Evolutionary conservation across 352 stramenopile species (phyloP), one percentile per base, ranked within the genome.

Genomic region (Phytophthora fragariaefolia): DNA sequence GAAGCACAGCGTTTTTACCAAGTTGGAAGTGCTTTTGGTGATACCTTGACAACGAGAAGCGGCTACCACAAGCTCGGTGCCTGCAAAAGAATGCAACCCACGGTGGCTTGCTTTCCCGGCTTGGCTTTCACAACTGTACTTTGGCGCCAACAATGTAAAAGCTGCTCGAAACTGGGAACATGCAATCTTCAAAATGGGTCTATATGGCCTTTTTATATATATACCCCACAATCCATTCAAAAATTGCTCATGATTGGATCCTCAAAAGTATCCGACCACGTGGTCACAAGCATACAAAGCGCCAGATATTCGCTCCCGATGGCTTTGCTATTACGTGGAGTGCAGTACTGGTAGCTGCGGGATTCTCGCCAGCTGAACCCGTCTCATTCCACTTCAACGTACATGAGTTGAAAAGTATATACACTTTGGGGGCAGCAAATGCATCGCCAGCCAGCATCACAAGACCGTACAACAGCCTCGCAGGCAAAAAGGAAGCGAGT

Each of bases 381-480:
- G 45, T 32, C 56, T 43, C 32, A 57, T 30, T 68, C 63, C 50
- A 57, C 42, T 68, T 68, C 50, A 67, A 67, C 23, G n/a, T 56
- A 30, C 17, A 45, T 49, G 28, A 30, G 40, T 18, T 0, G 6
- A 28, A 56, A 58, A n/a, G 23, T 52, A 58, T 46, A 58, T 64
- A 64, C 46, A 64, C 46, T 64, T 69, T 63, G 34, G 27, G 18
- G 18, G 6, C 46, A 10, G 24, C 36, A 45, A 8, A 45, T 13
- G n/a, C n/a, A n/a, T n/a, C n/a, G n/a, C n/a, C n/a, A n/a, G n/a
- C n/a, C 20, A 32, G 23, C 18, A 23, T 24, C 20, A n/a, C n/a
- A 10, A 15, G 23, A 13, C 15, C n/a, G 30, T 28, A 50, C 8
- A 34, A 30, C 30, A 42, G 58, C 4, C n/a, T 42, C 38, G 30